Percentiles rank a stretch among this genome's conserved stretches.
phyloP scores from a whole-genome alignment of 345 rosid genomes.

The Conringia planisiliqua region DNA sequence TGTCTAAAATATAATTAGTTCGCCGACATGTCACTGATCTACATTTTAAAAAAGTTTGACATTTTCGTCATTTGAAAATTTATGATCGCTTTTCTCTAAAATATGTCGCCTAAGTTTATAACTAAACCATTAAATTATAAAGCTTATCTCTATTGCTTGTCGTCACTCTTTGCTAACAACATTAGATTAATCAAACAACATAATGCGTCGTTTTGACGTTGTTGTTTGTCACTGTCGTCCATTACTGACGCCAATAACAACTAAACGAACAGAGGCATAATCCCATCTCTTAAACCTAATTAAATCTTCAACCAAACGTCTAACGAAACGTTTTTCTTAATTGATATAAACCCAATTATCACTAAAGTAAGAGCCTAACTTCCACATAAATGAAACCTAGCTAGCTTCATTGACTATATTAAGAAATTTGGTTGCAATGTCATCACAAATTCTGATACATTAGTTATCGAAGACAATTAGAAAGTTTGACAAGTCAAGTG shows the following conservation, averaged over 20 bases:
- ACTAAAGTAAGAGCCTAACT: not conserved
- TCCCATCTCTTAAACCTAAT: no score
- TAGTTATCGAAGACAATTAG: not conserved
- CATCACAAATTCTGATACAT: not conserved
- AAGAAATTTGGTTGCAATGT: not conserved
- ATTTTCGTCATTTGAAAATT: no score
- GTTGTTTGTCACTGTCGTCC: not conserved
- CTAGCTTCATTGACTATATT: not conserved
- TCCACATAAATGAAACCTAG: not conserved
- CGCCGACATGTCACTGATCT: no score
- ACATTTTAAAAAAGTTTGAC: no score
- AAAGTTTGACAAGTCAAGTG: slow-evolving; percentile 17
- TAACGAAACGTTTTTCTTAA: not conserved
- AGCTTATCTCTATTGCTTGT: no score
- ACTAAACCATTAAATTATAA: no score
- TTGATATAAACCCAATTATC: not conserved
- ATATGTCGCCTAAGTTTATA: no score
- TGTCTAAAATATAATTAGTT: no score
- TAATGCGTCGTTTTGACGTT: not conserved
- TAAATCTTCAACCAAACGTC: not conserved
- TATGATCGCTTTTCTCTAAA: no score
- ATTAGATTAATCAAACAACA: not conserved
- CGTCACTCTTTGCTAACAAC: no score
- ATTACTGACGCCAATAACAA: not conserved
- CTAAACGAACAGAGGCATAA: not conserved